Base-by-base conservation (phyloP, 139 green algal genomes). In the Diplosphaera chodatii region DNA sequence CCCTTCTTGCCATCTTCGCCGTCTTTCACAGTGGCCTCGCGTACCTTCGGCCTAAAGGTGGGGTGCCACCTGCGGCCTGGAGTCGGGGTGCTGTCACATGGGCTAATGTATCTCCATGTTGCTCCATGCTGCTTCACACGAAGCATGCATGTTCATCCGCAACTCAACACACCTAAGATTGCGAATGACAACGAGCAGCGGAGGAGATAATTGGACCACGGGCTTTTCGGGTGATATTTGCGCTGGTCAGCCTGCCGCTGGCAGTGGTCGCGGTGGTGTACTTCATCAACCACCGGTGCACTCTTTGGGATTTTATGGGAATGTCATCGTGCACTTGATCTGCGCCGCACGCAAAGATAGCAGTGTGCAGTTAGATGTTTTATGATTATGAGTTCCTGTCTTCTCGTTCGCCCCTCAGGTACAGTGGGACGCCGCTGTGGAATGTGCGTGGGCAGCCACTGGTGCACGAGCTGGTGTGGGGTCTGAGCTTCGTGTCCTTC, bases 221-320 rank as follows among this genome's bases (percentile, higher is more conserved):
- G 8, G 93, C 94, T 2, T 99, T 91, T 74, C 85, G 94, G 15
- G 94, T 99, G 3, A 73, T 97, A 10, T 98, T 98, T 75, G 94
- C 89, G 0, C 74, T 91, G 3, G 75, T 94, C 20, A 90, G 77
- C 70, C 84, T 98, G 18, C 91, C 93, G 22, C 85, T 99, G 40
- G 94, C 94, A 23, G 64, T 90, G 4, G 76, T 92, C 15, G 86
- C 93, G 2, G 82, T 99, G 15, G 89, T 96, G 4, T 98, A 94
- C 83, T 98, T 98, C 85, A 98, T 98, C 80, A 98, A 98, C 78
- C 94, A 98, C 81, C 76, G 91, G 32, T 96, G n/a, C n/a, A n/a
- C n/a, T n/a, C n/a, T n/a, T n/a, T n/a, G n/a, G n/a, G n/a, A n/a
- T n/a, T n/a, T n/a, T n/a, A n/a, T n/a, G n/a, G n/a, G n/a, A n/a